Conservation (phyloP, 148 eudicot species). For the Talinum fruticosum region DNA sequence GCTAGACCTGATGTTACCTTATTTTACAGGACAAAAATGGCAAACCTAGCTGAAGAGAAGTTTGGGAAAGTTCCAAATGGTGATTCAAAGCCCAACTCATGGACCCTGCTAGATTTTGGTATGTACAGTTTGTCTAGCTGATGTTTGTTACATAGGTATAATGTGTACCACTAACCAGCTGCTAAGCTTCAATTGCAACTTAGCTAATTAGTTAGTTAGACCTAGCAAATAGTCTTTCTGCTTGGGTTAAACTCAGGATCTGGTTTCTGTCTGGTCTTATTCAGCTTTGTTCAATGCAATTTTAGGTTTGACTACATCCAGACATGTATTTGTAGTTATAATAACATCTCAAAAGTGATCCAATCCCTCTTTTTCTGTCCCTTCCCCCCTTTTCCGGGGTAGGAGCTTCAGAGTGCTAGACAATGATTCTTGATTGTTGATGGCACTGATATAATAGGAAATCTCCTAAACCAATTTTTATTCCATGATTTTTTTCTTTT, state of each 20-base stretch:
- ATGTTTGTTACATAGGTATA: neutral
- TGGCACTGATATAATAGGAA: too few species aligned
- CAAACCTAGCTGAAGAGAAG: conserved; percentile 72
- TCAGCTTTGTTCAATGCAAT: neutral
- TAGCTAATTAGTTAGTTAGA: neutral
- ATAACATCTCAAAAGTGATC: too few species aligned
- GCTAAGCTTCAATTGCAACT: too few species aligned
- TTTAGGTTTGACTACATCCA: too few species aligned
- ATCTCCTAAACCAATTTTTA: too few species aligned
- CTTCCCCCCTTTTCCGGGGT: neutral
- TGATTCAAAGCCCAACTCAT: conserved; percentile 84
- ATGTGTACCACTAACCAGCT: neutral
- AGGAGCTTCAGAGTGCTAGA: neutral
- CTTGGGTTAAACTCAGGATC: neutral
- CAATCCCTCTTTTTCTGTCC: neutral
- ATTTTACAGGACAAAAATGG: conserved; percentile 60
- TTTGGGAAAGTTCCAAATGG: conserved; percentile 71
- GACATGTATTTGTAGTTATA: too few species aligned
- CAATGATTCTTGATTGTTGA: too few species aligned
- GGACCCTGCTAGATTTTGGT: conserved; percentile 97
- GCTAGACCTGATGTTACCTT: conserved; percentile 8
- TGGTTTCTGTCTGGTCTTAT: neutral
- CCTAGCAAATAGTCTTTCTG: neutral
- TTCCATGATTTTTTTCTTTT: too few species aligned
- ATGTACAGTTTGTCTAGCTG: conserved; percentile 18